A percentile compares a stretch with the other conserved stretches of the same genome.
phyloP scores from a whole-genome alignment of 306 rosid genomes.

The Malus sieversii region DNA sequence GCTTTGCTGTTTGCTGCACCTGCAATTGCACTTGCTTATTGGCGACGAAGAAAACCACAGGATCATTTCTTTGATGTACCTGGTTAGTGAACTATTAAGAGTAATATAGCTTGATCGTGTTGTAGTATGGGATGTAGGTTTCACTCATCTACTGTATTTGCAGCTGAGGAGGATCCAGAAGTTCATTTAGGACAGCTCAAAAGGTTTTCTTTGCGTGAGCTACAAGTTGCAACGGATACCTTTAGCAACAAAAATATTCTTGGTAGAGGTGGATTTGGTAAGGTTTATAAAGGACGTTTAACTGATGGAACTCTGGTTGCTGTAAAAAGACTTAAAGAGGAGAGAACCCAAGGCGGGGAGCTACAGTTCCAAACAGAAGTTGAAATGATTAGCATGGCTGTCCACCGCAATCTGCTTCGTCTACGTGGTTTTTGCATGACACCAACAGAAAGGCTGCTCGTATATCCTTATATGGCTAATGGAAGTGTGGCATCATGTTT shows the following conservation, averaged over 20 bases:
- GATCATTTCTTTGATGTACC: conserved; percentile 94
- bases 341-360: conserved; percentile 82
- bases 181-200: conserved; percentile 92
- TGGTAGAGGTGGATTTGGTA: conserved; percentile 96
- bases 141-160: conserved; percentile 8
- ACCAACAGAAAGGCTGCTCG: conserved; percentile 90
- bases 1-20: conserved; percentile 88
- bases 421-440: conserved; percentile 95
- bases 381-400: conserved; percentile 96
- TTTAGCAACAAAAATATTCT: conserved; percentile 73
- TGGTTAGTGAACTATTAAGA: conserved; percentile 49
- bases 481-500: conserved; percentile 98
- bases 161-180: conserved; percentile 54
- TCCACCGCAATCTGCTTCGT: conserved; percentile 91
- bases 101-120: background rate
- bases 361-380: conserved; percentile 95
- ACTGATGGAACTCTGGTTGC: conserved; percentile 90
- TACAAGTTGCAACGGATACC: conserved; percentile 85
- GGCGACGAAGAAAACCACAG: conserved; percentile 65
- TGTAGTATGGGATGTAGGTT: conserved; percentile 6
- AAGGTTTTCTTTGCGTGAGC: conserved; percentile 83
- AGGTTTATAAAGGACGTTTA: conserved; percentile 89
- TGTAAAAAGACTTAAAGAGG: conserved; percentile 90
- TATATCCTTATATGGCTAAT: conserved; percentile 83
- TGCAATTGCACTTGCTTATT: conserved; percentile 82